phyloP scores from a whole-genome alignment of 2,329 filamentous ascomycete species.

The Fusarium torulosum region DNA sequence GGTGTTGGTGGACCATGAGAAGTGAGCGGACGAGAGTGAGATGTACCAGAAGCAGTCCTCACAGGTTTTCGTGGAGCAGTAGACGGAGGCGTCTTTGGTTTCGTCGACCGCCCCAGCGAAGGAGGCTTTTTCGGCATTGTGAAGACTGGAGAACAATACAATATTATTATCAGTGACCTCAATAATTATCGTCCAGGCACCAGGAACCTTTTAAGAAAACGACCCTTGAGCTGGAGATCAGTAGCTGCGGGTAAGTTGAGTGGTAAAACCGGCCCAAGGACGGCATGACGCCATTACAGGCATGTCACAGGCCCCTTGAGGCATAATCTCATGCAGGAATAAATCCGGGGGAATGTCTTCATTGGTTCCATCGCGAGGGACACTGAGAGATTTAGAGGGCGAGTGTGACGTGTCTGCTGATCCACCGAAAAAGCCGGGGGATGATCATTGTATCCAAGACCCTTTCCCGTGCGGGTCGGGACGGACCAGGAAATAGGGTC shows the following conservation, averaged over 20 bases:
- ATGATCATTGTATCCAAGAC: conserved; percentile 11
- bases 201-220: conserved; percentile 5
- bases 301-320: conserved; percentile 24
- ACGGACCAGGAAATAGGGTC: conserved; percentile 18
- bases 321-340: not conserved
- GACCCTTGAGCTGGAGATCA: not conserved
- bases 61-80: conserved; percentile 24
- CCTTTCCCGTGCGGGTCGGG: conserved; percentile 18
- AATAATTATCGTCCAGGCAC: conserved; percentile 7
- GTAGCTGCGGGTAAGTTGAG: conserved; percentile 11
- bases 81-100: conserved; percentile 31
- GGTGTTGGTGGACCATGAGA: conserved; percentile 19
- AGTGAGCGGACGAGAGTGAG: conserved; percentile 32
- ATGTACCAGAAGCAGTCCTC: not conserved
- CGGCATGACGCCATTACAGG: conserved; percentile 45
- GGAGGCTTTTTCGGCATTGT: conserved; percentile 37
- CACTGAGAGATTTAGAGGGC: not conserved
- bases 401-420: conserved; percentile 48
- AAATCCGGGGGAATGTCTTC: conserved; percentile 31
- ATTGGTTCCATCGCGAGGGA: conserved; percentile 32
- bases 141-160: not conserved
- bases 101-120: conserved; percentile 34
- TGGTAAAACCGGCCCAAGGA: conserved; percentile 11
- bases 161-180: not conserved
- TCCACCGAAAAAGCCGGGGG: conserved; percentile 29